A percentile compares a stretch with the other conserved stretches of the same genome.
Conservation (phyloP, 2,329 filamentous ascomycete genomes). For the Plenodomus lindquistii region DNA sequence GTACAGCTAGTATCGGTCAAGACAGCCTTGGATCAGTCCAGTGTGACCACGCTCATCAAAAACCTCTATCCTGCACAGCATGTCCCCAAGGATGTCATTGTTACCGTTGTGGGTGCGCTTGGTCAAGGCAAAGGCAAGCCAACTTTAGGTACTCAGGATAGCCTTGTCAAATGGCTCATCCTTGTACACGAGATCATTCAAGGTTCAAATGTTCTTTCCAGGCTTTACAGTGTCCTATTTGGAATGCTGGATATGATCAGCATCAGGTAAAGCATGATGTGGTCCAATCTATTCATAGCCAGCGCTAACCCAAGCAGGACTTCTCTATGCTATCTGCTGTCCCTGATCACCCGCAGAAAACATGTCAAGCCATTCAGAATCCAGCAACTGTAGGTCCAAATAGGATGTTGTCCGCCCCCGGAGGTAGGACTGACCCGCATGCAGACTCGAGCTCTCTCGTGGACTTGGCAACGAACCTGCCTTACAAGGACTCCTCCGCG, state of each 20-base stretch:
- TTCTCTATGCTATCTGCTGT: conserved; percentile 74
- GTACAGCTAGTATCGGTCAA: conserved; percentile 69
- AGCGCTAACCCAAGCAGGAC: conserved; percentile 40
- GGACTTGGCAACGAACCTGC: conserved; percentile 67
- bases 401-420: neutral
- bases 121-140: conserved; percentile 79
- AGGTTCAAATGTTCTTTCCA: conserved; percentile 64
- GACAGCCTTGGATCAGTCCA: conserved; percentile 75
- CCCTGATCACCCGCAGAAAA: conserved; percentile 75
- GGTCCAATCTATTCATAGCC: conserved; percentile 2
- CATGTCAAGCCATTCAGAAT: conserved; percentile 86
- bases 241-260: conserved; percentile 80
- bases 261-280: conserved; percentile 58
- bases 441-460: conserved; percentile 53
- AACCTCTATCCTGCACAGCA: conserved; percentile 74
- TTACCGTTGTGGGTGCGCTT: conserved; percentile 72
- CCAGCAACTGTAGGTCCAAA: conserved; percentile 60
- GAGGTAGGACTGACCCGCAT: conserved; percentile 22
- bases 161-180: conserved; percentile 77
- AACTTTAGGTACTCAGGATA: conserved; percentile 68
- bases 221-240: conserved; percentile 76
- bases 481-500: conserved; percentile 72
- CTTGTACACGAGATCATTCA: conserved; percentile 74
- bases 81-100: conserved; percentile 63
- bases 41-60: conserved; percentile 68